Evolutionary conservation across 2,329 filamentous ascomycete species (phyloP), one percentile per base, ranked within the genome.

Genomic region (Macrophomina tecta): DNA sequence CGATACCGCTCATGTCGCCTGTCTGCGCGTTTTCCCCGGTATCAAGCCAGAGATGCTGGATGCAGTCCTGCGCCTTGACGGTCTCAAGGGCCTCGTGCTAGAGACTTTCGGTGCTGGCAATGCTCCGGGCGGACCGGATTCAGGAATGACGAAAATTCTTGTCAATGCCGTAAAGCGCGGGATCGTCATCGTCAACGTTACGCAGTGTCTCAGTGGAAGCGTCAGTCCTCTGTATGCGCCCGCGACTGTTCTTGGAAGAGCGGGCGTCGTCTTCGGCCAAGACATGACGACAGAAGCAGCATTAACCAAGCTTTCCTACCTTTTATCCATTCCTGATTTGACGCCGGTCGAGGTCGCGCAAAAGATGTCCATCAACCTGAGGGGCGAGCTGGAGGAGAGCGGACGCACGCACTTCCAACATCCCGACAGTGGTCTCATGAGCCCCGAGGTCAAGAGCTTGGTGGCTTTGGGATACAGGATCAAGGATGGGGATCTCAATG

Each of bases 21-120:
- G 93, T 76, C 83, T 97, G 73, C 90, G 93, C 67, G 91, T 97
- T 69, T 97, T 97, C 78, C 94, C 94, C 0, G 94, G 94, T 38
- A 96, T 97, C 80, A 91, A 91, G 77, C 91, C 93, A n/a, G 90
- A 93, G 75, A 96, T 97, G 91, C 86, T 97, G 38, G 92, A 95
- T 75, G 90, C 91, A 1, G 92, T 97, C 16, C 83, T 97, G 68
- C 86, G 86, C 52, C 82, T 93, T 38, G 89, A 92, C n/a, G 88
- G 89, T 55, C 84, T 97, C 14, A 88, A 89, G 58, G 94, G 94
- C 1, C 84, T 97, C 60, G 89, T 97, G 46, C 86, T 97, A 51
- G 93, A 97, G 80, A 97, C 93, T 0, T 97, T 97, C 77, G 94
- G 94, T 68, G 93, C 95, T 76, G 94, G 94, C 66, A 97, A 97